Conservation (phyloP, 495 filamentous ascomycete genomes). For the Penicillium alfredii region DNA sequence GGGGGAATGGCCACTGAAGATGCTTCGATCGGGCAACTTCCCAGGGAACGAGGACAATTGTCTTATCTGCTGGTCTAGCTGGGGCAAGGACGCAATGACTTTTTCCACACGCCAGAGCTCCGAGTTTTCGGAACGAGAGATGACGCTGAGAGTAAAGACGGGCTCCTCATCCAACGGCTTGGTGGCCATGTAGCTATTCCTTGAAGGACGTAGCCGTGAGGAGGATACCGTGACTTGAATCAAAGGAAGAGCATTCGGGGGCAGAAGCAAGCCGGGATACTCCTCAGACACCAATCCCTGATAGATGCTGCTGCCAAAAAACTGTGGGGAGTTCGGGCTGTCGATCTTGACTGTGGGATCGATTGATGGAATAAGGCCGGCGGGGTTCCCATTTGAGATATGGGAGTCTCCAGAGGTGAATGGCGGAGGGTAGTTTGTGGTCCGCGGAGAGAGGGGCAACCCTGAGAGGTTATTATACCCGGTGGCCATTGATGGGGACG, state of each 20-base stretch:
- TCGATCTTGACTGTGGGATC: conserved; percentile 37
- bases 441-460: conserved; percentile 66
- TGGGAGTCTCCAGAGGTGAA: conserved; percentile 40
- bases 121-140: conserved; percentile 65
- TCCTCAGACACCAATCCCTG: conserved; percentile 72
- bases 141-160: conserved; percentile 85
- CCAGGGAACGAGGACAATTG: conserved; percentile 58
- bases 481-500: conserved; percentile 65
- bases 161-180: conserved; percentile 73
- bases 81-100: conserved; percentile 70
- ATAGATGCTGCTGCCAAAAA: conserved; percentile 39
- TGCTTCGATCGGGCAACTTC: conserved; percentile 72
- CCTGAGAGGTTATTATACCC: conserved; percentile 48
- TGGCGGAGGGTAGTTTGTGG: conserved; percentile 59
- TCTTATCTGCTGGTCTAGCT: conserved; percentile 74
- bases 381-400: conserved; percentile 6
- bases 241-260: conserved; percentile 86
- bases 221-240: conserved; percentile 83
- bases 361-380: conserved; percentile 31
- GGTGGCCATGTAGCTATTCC: conserved; percentile 70
- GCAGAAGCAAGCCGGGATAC: conserved; percentile 73
- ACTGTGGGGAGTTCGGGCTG: conserved; percentile 24
- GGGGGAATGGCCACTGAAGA: conserved; percentile 91
- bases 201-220: conserved; percentile 85
- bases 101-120: conserved; percentile 96